Evolutionary conservation across 768 basidiomycete species (phyloP), one percentile per base, ranked within the genome.

Genomic region (Lactarius trivialis): DNA sequence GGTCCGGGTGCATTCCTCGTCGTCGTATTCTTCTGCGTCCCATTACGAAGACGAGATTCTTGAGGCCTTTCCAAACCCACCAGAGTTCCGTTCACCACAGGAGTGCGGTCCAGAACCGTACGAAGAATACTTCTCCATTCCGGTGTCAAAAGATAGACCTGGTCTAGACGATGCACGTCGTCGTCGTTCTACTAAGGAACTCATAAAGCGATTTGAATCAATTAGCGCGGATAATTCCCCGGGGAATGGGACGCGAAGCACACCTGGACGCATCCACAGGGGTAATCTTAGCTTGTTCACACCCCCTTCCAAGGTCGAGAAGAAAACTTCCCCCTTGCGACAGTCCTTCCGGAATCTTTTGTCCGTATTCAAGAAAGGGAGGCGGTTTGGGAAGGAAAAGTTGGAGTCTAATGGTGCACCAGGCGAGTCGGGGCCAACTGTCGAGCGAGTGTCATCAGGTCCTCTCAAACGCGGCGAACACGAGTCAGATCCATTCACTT

Each of bases 301-400:
- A 8, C 55, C 68, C 32, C 59, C 50, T 8, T 49, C 68, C 15
- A 72, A 74, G 66, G 79, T 77, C 61, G 78, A 75, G 62, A 84
- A 79, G 69, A 72, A 71, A 55, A 71, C 73, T 9, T 86, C 83
- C 5, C 82, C 84, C 2, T 73, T 89, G 55, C 81, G 85, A 26
- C 82, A 82, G 70, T 88, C 86, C 19, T 73, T 89, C 64, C 79
- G 81, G 43, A 88, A 83, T 66, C 70, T 88, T 33, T 73, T 89
- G 49, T 80, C 84, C 6, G 81, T 82, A 4, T 78, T 88, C 74
- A 85, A 79, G 73, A 85, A 82, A 71, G 74, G 71, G 50, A 72
- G 69, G 58, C 71, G 66, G 58, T 30, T 58, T 34, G 50, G 48
- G 15, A 66, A 59, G 28, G 66, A 70, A 15, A 75, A 71, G 55